Evolutionary conservation across 2,329 filamentous ascomycete species (phyloP).

Genomic region (Xylariaceae sp.): DNA sequence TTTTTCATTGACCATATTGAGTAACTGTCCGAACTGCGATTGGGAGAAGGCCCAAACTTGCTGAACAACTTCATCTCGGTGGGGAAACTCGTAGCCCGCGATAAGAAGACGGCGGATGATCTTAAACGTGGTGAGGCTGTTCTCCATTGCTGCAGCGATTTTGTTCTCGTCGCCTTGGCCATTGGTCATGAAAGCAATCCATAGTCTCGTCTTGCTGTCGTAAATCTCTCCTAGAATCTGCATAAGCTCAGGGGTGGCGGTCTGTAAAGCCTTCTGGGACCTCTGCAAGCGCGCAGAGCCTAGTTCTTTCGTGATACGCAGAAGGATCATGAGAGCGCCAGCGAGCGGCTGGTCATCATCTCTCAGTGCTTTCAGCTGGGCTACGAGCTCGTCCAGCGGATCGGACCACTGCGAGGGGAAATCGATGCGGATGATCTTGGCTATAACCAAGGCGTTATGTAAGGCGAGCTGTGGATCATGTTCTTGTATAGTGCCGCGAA

Average conservation of each 20-base stretch:
- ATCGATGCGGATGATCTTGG: slow-evolving; percentile 88
- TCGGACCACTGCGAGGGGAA: slow-evolving; percentile 85
- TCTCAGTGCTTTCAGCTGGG: slow-evolving; percentile 65
- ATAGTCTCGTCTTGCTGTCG: slow-evolving; percentile 70
- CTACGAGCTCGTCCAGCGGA: slow-evolving; percentile 64
- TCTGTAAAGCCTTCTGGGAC: slow-evolving; percentile 77
- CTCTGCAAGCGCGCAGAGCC: slow-evolving; percentile 77
- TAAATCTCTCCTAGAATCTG: slow-evolving; percentile 81
- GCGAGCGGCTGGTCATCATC: slow-evolving; percentile 68
- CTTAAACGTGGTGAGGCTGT: slow-evolving; percentile 80
- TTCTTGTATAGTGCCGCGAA: slow-evolving; percentile 80
- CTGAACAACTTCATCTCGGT: slow-evolving; percentile 75
- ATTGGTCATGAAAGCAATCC: slow-evolving; percentile 66
- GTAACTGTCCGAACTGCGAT: slow-evolving; percentile 77
- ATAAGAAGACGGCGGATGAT: slow-evolving; percentile 79
- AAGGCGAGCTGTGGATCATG: slow-evolving; percentile 76
- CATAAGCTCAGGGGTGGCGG: slow-evolving; percentile 82
- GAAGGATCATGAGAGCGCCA: slow-evolving; percentile 75
- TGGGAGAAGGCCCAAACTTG: slow-evolving; percentile 83
- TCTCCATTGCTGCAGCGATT: slow-evolving; percentile 70
- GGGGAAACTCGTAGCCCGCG: slow-evolving; percentile 82
- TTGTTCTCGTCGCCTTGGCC: slow-evolving; percentile 64
- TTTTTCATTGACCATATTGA: slow-evolving; percentile 58
- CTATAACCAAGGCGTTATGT: slow-evolving; percentile 85
- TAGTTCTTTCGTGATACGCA: slow-evolving; percentile 90